Evolutionary conservation across 495 filamentous ascomycete genomes (phyloP).

Genomic region (Xylaria nigripes): DNA sequence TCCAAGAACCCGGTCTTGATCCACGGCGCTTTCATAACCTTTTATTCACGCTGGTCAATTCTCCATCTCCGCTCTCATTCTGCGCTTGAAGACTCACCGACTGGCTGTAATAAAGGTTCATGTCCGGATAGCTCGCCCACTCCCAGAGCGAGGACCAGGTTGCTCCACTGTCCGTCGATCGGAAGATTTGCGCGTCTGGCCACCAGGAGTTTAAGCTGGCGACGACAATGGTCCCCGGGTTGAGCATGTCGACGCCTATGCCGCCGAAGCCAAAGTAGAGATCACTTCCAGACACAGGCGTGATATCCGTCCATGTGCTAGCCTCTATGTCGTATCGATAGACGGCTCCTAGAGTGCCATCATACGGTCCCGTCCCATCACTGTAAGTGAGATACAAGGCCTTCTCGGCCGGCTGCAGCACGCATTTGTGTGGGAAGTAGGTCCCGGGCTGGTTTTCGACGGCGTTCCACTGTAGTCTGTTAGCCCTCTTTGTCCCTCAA

Average conservation of each 20-base stretch:
- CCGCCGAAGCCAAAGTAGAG: slow-evolving; percentile 49
- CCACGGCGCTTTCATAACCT: slow-evolving; percentile 41
- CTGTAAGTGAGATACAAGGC: slow-evolving; percentile 49
- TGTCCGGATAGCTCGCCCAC: slow-evolving; percentile 40
- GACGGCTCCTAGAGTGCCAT: slow-evolving; percentile 44
- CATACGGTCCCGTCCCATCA: slow-evolving; percentile 49
- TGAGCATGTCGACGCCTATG: slow-evolving; percentile 45
- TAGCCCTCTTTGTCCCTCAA: not conserved
- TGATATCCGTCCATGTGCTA: slow-evolving; percentile 47
- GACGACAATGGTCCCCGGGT: slow-evolving; percentile 48
- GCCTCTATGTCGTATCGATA: slow-evolving; percentile 45
- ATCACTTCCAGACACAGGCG: slow-evolving; percentile 36
- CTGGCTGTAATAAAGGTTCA: slow-evolving; percentile 38
- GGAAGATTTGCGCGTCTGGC: slow-evolving; percentile 49
- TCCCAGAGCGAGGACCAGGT: slow-evolving; percentile 48
- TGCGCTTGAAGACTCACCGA: slow-evolving; percentile 25
- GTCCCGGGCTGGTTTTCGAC: slow-evolving; percentile 41
- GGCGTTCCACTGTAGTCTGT: slow-evolving; percentile 30
- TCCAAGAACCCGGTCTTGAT: slow-evolving; percentile 39
- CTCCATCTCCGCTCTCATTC: too few relatives aligned
- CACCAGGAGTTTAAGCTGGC: slow-evolving; percentile 52
- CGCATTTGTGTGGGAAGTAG: slow-evolving; percentile 49
- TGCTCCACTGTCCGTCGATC: slow-evolving; percentile 45
- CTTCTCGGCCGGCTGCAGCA: slow-evolving; percentile 46
- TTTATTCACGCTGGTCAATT: slow-evolving; percentile 19